phyloP scores from a whole-genome alignment of 108 stramenopile genomes.

The Conticribra guillardii region DNA sequence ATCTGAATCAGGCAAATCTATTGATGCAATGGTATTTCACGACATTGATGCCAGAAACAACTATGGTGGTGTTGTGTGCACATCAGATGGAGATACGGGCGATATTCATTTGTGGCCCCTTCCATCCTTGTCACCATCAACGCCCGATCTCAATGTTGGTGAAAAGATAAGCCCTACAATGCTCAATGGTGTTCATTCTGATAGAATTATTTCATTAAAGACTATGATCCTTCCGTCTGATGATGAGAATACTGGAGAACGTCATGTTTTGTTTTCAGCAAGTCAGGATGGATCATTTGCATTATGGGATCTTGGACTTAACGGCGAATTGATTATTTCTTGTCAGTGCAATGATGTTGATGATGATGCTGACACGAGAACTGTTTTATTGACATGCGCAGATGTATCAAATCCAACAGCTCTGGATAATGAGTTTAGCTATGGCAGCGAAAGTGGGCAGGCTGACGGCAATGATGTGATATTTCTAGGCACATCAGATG shows the following conservation, averaged over 20 bases:
- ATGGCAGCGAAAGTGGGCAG: neutral
- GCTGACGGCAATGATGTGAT: conserved; percentile 25
- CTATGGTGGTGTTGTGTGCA: conserved; percentile 29
- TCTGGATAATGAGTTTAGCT: conserved; percentile 1
- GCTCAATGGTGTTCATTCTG: conserved; percentile 44
- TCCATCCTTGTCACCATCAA: neutral
- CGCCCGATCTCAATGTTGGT: neutral
- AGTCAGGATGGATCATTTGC: conserved; percentile 58
- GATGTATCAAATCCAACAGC: conserved; percentile 56
- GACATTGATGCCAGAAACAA: conserved; percentile 27
- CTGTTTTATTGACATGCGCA: conserved; percentile 37
- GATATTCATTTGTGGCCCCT: conserved; percentile 43
- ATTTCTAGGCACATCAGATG: conserved; percentile 53
- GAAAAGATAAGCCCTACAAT: conserved; percentile 6
- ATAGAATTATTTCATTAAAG: conserved; percentile 47
- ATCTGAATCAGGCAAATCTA: conserved; percentile 37
- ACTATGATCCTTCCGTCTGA: conserved; percentile 31
- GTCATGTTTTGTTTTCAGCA: conserved; percentile 58
- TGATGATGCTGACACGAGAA: conserved; percentile 7
- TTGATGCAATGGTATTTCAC: conserved; percentile 37
- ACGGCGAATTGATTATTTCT: conserved; percentile 49
- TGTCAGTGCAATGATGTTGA: conserved; percentile 32
- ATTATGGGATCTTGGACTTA: conserved; percentile 53
- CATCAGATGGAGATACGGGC: conserved; percentile 37
- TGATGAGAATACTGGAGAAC: conserved; percentile 20